Percentiles rank a stretch among this genome's conserved stretches.
Conservation (phyloP, 2,329 filamentous ascomycete species). For the Pseudofabraea citricarpa region DNA sequence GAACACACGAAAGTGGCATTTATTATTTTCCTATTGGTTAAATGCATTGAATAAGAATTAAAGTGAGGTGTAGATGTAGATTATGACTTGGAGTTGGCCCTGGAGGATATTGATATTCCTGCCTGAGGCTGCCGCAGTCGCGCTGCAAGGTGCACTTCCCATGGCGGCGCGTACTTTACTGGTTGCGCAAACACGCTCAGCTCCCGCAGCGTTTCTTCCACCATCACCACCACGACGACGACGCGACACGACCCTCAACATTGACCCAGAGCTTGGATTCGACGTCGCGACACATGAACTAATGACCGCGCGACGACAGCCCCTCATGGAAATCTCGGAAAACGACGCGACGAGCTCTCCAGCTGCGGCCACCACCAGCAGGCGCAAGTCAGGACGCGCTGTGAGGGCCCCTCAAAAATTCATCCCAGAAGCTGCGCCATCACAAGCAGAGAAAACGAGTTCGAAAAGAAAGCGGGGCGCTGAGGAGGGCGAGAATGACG, state of each 20-base stretch:
- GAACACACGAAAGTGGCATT: too few species aligned
- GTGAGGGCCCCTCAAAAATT: constrained; percentile 56
- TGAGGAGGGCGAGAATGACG: constrained; percentile 42
- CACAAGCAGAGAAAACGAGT: constrained; percentile 33
- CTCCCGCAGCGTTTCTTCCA: too few species aligned
- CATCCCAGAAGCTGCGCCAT: constrained; percentile 39
- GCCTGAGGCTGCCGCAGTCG: too few species aligned
- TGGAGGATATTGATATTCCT: too few species aligned
- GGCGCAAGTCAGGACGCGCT: constrained; percentile 67
- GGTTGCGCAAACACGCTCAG: not conserved
- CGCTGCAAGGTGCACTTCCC: not conserved
- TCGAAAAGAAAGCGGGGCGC: constrained; percentile 52
- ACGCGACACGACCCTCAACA: constrained; percentile 46
- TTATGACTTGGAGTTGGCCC: too few species aligned
- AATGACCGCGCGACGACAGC: constrained; percentile 38
- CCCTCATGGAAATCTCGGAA: constrained; percentile 46
- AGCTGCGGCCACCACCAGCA: constrained; percentile 40
- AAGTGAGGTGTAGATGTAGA: too few species aligned
- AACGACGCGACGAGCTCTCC: constrained; percentile 50
- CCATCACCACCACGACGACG: too few species aligned
- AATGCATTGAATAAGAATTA: too few species aligned
- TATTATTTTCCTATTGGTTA: too few species aligned
- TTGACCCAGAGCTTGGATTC: not conserved
- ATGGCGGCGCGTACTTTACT: not conserved
- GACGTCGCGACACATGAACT: constrained; percentile 19